Evolutionary conservation across 2,329 filamentous ascomycete species (phyloP), one percentile per base, ranked within the genome.

Genomic region (Sarocladium kiliense): DNA sequence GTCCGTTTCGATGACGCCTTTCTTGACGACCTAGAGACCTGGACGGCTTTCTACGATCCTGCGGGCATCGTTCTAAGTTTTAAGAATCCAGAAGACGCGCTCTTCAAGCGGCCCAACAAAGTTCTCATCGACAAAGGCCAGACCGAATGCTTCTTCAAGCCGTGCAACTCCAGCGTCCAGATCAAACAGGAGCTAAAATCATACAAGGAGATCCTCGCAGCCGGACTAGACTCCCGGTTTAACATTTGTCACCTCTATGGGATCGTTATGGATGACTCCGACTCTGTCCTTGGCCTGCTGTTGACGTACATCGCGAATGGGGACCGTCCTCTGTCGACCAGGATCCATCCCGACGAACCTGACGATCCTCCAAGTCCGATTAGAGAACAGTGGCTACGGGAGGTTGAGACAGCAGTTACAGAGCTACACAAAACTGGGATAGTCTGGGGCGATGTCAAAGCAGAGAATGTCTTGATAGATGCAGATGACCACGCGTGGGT

Each of bases 401-500:
- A 65, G 36, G 47, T 65, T 11, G 25, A 54, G 26, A 9, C 21
- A 2, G 32, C 55, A 1, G 14, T 63, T 3, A 32, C 56, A 3
- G 44, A 23, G 32, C 63, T 66, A 2, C 64, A 67, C 36, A 37
- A 57, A 11, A 30, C 27, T 11, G 63, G 62, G 5, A 62, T 67
- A 12, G 50, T 64, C 21, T 70, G 65, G 67, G 66, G 68, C 11
- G 66, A 68, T 47, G 66, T 58, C 7, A 69, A 69, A 50, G 56
- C 64, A 2, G 60, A 61, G 12, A 69, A 70, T 49, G 55, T 67
- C n/a, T 56, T 70, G 12, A 63, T 70, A 19, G 64, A 66, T 32
- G 39, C 50, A 26, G 44, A 62, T 12, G 61, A 64, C 6, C 58
- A 69, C 50, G 62, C 64, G 1, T 68, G 66, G 63, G 53, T 68